A percentile compares a stretch with the other conserved stretches of the same genome.
phyloP scores from a whole-genome alignment of 2,329 filamentous ascomycete genomes.

The Fusarium chuoi region DNA sequence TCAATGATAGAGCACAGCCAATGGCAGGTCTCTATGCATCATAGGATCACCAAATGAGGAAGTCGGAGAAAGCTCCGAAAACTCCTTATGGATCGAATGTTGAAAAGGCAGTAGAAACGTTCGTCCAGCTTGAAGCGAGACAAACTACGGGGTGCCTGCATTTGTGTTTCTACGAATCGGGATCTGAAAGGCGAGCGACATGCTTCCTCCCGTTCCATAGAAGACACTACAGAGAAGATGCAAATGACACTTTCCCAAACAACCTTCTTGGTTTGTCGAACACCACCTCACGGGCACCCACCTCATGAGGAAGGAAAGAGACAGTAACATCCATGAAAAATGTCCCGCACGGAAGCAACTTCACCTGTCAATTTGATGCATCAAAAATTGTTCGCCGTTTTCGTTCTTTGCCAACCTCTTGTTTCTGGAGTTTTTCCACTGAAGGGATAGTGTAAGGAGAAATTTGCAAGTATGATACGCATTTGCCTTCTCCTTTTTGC shows the following conservation, averaged over 20 bases:
- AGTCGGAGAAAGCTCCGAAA: slow-evolving; percentile 40
- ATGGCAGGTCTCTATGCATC: slow-evolving; percentile 2
- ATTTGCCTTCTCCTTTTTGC: background rate
- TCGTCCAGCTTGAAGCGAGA: background rate
- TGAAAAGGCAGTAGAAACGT: background rate
- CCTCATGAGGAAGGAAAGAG: background rate
- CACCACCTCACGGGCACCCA: background rate
- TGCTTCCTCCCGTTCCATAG: background rate
- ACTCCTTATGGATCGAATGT: slow-evolving; percentile 29
- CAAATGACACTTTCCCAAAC: background rate
- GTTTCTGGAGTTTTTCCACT: no score
- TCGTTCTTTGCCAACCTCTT: background rate
- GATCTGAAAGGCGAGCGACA: background rate
- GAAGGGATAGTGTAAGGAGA: background rate
- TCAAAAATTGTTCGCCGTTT: background rate
- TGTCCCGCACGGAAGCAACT: background rate
- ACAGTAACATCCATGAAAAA: background rate
- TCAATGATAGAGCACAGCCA: slow-evolving; percentile 7
- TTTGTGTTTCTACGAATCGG: background rate
- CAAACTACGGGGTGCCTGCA: background rate
- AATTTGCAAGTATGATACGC: background rate
- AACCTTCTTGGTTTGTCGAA: background rate
- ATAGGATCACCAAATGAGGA: slow-evolving; percentile 24
- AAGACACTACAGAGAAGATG: background rate
- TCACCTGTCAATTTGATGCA: background rate